Conservation (phyloP, 192 early-diverging fungal species). For the Coemansia sp. region DNA sequence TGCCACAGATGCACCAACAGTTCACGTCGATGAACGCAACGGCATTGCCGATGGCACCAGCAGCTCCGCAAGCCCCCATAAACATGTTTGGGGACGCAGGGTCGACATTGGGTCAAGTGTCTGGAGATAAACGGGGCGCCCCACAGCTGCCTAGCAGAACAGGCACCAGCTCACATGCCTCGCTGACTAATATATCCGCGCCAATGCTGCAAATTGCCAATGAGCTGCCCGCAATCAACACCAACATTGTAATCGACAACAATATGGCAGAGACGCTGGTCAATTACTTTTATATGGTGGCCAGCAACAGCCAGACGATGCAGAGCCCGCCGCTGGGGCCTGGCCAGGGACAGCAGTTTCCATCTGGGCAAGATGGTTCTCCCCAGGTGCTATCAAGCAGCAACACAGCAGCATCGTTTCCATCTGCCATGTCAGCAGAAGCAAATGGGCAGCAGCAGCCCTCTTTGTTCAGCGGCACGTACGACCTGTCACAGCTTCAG, state of each 20-base stretch:
- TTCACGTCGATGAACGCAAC: constrained; percentile 2
- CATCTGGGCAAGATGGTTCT: constrained; percentile 13
- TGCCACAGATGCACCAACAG: not conserved
- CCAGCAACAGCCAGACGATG: constrained; percentile 27
- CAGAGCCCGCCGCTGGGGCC: constrained; percentile 9
- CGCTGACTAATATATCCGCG: constrained; percentile 4
- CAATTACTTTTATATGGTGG: constrained; percentile 52
- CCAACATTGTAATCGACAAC: constrained; percentile 51
- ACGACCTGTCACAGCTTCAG: constrained; percentile 25
- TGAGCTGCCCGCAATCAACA: constrained; percentile 31
- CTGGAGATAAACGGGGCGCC: not conserved
- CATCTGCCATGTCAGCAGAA: constrained; percentile 1
- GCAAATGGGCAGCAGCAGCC: constrained; percentile 9
- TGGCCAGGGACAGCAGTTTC: constrained; percentile 5
- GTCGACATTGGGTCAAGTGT: not conserved
- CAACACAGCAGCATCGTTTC: constrained; percentile 5
- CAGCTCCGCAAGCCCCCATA: not conserved
- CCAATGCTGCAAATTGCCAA: constrained; percentile 11
- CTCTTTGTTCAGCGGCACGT: constrained; percentile 21
- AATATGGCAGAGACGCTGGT: constrained; percentile 55
- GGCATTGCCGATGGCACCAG: not conserved
- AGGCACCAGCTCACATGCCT: not conserved
- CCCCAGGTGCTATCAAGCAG: constrained; percentile 12
- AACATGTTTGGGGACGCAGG: not conserved
- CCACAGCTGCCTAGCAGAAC: not conserved